Evolutionary conservation across 306 rosid species (phyloP).

Genomic region (Casuarina equisetifolia): DNA sequence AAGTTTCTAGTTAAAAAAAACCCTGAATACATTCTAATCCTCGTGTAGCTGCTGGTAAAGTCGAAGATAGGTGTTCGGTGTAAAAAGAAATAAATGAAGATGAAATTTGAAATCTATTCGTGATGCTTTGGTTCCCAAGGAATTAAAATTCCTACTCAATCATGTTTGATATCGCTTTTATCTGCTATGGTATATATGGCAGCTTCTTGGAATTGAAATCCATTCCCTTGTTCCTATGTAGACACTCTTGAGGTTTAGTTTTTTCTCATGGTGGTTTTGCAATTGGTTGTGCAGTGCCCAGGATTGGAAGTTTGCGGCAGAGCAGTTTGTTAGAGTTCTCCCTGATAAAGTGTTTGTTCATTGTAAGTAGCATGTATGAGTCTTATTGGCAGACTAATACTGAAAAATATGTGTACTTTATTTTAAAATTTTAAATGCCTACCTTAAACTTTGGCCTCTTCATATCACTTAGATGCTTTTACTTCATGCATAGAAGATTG

Average conservation of each 20-base stretch:
- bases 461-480: neutral
- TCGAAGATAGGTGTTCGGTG: neutral
- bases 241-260: neutral
- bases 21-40: neutral
- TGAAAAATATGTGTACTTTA: neutral
- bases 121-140: neutral
- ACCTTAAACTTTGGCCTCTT: neutral
- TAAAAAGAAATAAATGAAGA: neutral
- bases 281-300: conserved; percentile 56
- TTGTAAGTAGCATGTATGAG: conserved; percentile 47
- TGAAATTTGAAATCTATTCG: neutral
- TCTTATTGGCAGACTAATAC: neutral
- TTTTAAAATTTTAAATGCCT: neutral
- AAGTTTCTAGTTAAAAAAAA: neutral
- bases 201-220: conserved; percentile 2
- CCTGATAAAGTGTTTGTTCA: conserved; percentile 88
- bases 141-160: neutral
- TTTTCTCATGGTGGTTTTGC: conserved; percentile 18
- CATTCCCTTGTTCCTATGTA: neutral
- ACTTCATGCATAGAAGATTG: neutral
- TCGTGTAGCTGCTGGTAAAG: neutral
- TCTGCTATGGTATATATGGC: neutral
- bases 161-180: neutral
- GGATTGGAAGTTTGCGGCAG: conserved; percentile 95
- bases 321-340: conserved; percentile 69